phyloP scores from a whole-genome alignment of 1,139 yeast genomes.

The Suhomyces maxii region DNA sequence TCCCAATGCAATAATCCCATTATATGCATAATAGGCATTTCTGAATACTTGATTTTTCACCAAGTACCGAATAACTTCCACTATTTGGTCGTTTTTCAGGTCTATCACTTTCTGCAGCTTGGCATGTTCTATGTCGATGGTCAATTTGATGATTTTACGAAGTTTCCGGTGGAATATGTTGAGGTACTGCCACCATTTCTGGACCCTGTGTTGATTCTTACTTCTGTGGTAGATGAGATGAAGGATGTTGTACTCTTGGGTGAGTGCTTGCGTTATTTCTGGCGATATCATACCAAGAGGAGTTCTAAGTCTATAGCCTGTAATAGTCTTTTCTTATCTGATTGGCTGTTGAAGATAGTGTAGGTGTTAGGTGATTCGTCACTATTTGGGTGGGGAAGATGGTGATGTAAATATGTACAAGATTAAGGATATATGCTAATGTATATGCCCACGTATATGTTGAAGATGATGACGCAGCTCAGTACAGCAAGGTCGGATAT shows the following conservation, averaged over 20 bases:
- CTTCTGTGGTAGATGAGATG: constrained; percentile 69
- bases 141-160: constrained; percentile 36
- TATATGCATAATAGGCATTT: constrained; percentile 59
- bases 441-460: neutral
- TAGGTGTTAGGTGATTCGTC: no score
- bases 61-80: constrained; percentile 34
- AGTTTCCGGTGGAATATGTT: constrained; percentile 62
- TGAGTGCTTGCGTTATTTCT: neutral
- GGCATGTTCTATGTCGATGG: constrained; percentile 21
- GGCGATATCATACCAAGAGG: constrained; percentile 1
- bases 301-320: no score
- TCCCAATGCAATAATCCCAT: constrained; percentile 69
- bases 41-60: constrained; percentile 40
- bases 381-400: no score
- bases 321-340: no score
- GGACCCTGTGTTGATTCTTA: constrained; percentile 72
- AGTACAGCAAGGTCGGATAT: no score
- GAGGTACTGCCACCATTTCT: constrained; percentile 75
- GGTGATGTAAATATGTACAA: no score
- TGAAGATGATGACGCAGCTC: no score
- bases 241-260: constrained; percentile 53
- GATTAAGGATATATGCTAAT: neutral
- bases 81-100: constrained; percentile 17
- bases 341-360: no score
- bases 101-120: constrained; percentile 20